Conservation (phyloP, 805 yeast genomes). For the Nakazawaea anatomiae region DNA sequence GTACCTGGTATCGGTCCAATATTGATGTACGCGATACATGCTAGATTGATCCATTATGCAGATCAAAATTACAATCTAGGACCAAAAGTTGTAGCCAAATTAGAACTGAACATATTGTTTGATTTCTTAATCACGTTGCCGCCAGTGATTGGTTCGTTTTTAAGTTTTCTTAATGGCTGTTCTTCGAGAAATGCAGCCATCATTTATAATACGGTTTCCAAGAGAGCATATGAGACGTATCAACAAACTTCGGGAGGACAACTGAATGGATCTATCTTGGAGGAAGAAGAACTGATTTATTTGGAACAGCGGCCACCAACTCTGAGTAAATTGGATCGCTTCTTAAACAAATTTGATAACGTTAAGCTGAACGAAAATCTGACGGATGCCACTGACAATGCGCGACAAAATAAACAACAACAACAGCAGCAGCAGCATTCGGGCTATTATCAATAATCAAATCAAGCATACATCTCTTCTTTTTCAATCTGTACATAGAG, state of each 20-base stretch:
- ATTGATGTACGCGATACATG: constrained; percentile 73
- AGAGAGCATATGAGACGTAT: constrained; percentile 2
- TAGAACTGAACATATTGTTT: constrained; percentile 69
- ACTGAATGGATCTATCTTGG: background rate
- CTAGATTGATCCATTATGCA: constrained; percentile 58
- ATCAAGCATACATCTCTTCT: no score
- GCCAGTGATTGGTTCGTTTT: constrained; percentile 73
- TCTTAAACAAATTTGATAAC: constrained; percentile 4
- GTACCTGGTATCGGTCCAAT: constrained; percentile 85
- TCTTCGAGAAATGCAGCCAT: constrained; percentile 87
- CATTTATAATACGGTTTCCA: constrained; percentile 38
- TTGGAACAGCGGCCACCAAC: background rate
- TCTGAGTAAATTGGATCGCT: background rate
- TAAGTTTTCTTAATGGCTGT: constrained; percentile 79
- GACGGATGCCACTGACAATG: background rate
- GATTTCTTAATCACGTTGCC: constrained; percentile 74
- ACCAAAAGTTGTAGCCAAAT: constrained; percentile 48
- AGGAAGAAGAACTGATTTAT: background rate
- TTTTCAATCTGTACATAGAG: no score
- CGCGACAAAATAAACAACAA: background rate
- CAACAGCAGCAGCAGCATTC: background rate
- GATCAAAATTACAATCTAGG: constrained; percentile 55
- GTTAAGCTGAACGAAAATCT: background rate
- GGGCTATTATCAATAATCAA: background rate
- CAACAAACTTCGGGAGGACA: background rate